Conservation (phyloP, 2,329 filamentous ascomycete genomes). For the Stagonosporopsis chrysanthemi region DNA sequence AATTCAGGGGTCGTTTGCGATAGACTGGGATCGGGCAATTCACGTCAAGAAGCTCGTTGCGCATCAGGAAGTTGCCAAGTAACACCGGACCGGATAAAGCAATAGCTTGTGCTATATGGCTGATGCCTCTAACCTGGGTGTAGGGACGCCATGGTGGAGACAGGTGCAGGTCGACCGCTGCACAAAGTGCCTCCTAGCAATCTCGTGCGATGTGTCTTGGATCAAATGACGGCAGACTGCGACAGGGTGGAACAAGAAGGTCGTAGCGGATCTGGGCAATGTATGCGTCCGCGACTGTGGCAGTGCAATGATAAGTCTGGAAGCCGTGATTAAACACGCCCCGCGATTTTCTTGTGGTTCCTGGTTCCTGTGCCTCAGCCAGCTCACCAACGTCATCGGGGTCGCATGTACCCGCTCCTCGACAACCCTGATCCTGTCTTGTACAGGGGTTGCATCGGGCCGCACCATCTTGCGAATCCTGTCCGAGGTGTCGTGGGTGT, state of each 20-base stretch:
- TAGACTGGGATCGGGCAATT: neutral
- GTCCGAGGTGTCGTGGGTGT: neutral
- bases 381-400: neutral
- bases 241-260: neutral
- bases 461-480: neutral
- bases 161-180: neutral
- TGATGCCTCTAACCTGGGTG: neutral
- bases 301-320: neutral
- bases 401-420: neutral
- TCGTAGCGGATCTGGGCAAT: neutral
- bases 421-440: neutral
- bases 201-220: neutral
- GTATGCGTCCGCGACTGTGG: neutral
- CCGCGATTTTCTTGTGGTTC: neutral
- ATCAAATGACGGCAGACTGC: neutral
- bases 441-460: neutral
- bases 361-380: neutral
- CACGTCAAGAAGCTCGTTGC: neutral
- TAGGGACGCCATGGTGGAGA: neutral
- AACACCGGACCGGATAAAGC: neutral
- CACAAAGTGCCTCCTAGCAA: neutral
- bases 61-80: slow-evolving; percentile 8
- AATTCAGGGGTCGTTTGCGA: neutral
- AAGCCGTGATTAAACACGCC: neutral
- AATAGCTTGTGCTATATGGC: neutral